Percentiles rank a stretch among this genome's conserved stretches.
Conservation (phyloP, 176 grass and related monocot species). For the Pontederia crassipes region DNA sequence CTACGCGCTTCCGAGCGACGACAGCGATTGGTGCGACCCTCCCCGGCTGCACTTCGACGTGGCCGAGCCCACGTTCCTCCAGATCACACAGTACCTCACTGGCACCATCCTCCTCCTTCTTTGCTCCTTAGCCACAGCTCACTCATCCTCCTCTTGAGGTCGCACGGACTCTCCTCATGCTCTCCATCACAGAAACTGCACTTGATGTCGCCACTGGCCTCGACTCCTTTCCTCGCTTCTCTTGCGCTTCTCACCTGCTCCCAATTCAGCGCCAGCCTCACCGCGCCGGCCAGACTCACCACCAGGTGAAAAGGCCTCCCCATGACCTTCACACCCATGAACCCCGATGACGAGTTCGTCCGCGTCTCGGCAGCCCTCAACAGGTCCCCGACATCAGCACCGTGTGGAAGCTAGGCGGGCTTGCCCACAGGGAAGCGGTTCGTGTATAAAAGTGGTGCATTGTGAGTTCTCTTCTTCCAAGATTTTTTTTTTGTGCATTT, state of each 20-base stretch:
- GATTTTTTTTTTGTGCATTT: too few relatives aligned
- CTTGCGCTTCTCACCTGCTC: slow-evolving; percentile 36
- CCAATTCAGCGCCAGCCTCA: slow-evolving; percentile 39
- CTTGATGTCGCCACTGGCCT: background rate
- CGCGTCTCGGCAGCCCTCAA: too few relatives aligned
- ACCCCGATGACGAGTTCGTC: too few relatives aligned
- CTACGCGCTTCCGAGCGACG: background rate
- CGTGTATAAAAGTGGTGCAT: too few relatives aligned
- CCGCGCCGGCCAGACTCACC: slow-evolving; percentile 36
- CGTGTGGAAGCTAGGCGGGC: too few relatives aligned
- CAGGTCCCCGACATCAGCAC: too few relatives aligned
- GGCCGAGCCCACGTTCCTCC: background rate
- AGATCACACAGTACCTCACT: background rate
- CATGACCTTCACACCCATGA: too few relatives aligned
- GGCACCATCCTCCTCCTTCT: background rate
- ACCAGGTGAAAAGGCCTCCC: too few relatives aligned
- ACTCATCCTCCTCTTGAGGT: slow-evolving; percentile 30
- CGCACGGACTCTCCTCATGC: slow-evolving; percentile 30
- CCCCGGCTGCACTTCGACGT: slow-evolving; percentile 2
- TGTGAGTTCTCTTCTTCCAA: too few relatives aligned
- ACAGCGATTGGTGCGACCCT: slow-evolving; percentile 6
- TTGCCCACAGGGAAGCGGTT: too few relatives aligned
- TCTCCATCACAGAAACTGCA: slow-evolving; percentile 32
- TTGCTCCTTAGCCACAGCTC: slow-evolving; percentile 27
- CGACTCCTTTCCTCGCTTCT: slow-evolving; percentile 27